Evolutionary conservation across 441 rosid genomes (phyloP), one percentile per base, ranked within the genome.

Genomic region (Kokia cookei): DNA sequence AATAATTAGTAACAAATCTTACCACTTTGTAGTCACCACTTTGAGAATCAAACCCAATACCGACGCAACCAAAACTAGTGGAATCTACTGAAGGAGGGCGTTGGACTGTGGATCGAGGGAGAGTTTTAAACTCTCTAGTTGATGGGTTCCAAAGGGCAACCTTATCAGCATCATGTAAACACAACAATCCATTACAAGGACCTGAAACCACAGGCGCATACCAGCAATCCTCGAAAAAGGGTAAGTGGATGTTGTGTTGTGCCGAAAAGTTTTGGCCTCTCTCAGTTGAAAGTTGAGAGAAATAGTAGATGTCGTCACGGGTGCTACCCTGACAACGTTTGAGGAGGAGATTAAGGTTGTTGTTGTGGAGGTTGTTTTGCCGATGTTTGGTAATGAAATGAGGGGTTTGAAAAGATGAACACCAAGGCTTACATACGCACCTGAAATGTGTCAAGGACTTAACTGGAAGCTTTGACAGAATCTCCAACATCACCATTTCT

Each of bases 11-110:
- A 17, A 62, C 43, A n/a, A 72, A 72, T 72, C 75, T 43, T 8
- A 72, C 40, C 5, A 72, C 69, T 62, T 72, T 72, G 15, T 72
- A 61, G 17, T 72, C 75, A 26, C 48, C 59, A n/a, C 6, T 58
- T 43, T 2, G 37, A 12, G 75, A 47, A 61, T 72, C 75, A 0
- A 76, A 73, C 13, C 80, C 83, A 32, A 80, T 68, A 15, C 77
- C 60, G 4, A 80, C 63, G 55, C 43, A 26, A 22, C 54, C 67
- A 17, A 10, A 71, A 22, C 7, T 32, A 26, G 35, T 17, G 7
- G 14, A 24, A 22, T 71, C 64, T 4, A 57, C 19, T 3, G 13
- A 13, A 14, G 65, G 54, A 40, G 65, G 74, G 74, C 74, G 65
- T 9, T 35, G 50, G 37, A 71, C 64, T 22, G 65, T 15, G 53